Percentiles rank a stretch among this genome's conserved stretches.
Conservation (phyloP, 2,329 filamentous ascomycete species). For the Capronia coronata region DNA sequence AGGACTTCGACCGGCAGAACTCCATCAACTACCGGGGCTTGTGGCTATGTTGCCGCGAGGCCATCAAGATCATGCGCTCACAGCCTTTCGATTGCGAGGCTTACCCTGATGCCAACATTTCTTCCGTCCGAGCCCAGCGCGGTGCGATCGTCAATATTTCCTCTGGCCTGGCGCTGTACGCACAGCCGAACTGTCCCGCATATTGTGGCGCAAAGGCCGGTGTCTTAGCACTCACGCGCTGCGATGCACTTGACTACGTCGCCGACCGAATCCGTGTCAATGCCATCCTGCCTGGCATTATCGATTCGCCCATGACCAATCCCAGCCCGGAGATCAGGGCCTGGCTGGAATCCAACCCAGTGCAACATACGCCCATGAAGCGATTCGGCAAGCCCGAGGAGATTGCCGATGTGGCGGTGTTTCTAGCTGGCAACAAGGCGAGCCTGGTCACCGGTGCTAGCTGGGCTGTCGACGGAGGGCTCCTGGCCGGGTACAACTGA, state of each 20-base stretch:
- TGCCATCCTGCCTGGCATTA: constrained; percentile 38
- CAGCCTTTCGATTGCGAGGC: constrained; percentile 37
- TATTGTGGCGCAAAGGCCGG: constrained; percentile 43
- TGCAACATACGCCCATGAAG: constrained; percentile 33
- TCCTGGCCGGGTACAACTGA: constrained; percentile 5
- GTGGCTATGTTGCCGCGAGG: constrained; percentile 45
- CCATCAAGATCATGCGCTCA: constrained; percentile 40
- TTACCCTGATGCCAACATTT: constrained; percentile 34
- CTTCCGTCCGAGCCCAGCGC: constrained; percentile 33
- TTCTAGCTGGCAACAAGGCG: constrained; percentile 13
- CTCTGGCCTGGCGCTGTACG: constrained; percentile 46
- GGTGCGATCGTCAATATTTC: constrained; percentile 50
- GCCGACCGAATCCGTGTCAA: constrained; percentile 35
- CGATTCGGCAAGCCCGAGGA: constrained; percentile 48
- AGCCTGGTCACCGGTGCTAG: constrained; percentile 13
- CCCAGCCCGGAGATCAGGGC: constrained; percentile 6
- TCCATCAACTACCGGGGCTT: constrained; percentile 50
- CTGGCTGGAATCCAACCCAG: constrained; percentile 9
- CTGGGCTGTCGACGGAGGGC: constrained; percentile 14
- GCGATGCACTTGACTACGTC: constrained; percentile 33
- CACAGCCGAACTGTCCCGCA: constrained; percentile 31
- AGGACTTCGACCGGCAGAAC: constrained; percentile 49
- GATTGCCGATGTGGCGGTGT: constrained; percentile 61
- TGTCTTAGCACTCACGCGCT: constrained; percentile 41
- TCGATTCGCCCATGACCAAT: constrained; percentile 43